A percentile compares a stretch with the other conserved stretches of the same genome.
These are phyloP conservation scores for Aureobasidium musti DNA, from an alignment of 2,329 filamentous ascomycete species.

Conservation along the genomic window DNA sequence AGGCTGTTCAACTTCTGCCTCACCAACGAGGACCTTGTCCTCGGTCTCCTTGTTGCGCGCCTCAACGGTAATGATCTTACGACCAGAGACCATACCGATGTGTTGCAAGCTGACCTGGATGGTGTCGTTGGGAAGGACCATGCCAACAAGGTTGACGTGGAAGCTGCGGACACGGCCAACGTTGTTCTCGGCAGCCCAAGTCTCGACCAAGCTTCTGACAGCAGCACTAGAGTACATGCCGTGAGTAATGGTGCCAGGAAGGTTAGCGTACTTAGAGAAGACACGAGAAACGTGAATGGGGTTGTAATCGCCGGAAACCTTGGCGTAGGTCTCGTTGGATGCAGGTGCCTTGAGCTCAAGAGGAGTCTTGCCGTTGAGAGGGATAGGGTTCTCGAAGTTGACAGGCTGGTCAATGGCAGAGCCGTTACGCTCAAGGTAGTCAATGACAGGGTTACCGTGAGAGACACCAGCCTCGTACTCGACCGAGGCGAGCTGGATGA, in stretches of 20 bases:
- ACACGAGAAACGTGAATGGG: slow-evolving; percentile 97
- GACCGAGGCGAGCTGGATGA: slow-evolving; percentile 95
- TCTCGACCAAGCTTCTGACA: slow-evolving; percentile 93
- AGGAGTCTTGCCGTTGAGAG: slow-evolving; percentile 87
- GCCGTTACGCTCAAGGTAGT: slow-evolving; percentile 91
- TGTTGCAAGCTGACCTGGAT: slow-evolving; percentile 95
- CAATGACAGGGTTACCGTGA: slow-evolving; percentile 93
- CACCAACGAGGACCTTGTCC: slow-evolving; percentile 91
- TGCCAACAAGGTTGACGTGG: slow-evolving; percentile 94
- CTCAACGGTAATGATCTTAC: slow-evolving; percentile 99
- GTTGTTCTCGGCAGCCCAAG: slow-evolving; percentile 98
- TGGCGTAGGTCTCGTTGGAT: slow-evolving; percentile 96
- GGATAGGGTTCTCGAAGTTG: slow-evolving; percentile 96
- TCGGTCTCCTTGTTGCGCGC: slow-evolving; percentile 93
- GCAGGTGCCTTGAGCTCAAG: slow-evolving; percentile 86
- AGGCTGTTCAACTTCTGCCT: slow-evolving; percentile 97
- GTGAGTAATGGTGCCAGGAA: slow-evolving; percentile 96
- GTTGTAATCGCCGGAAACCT: slow-evolving; percentile 97
- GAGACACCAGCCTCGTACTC: slow-evolving; percentile 91
- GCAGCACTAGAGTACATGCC: slow-evolving; percentile 99
- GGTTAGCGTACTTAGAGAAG: slow-evolving; percentile 91
- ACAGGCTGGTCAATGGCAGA: slow-evolving; percentile 93
- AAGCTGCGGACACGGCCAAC: slow-evolving; percentile 96
- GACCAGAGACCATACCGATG: slow-evolving; percentile 94
- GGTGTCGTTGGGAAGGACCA: slow-evolving; percentile 96